Evolutionary conservation across 2,329 filamentous ascomycete genomes (phyloP).

Genomic region (Pestalotiopsis sp.): DNA sequence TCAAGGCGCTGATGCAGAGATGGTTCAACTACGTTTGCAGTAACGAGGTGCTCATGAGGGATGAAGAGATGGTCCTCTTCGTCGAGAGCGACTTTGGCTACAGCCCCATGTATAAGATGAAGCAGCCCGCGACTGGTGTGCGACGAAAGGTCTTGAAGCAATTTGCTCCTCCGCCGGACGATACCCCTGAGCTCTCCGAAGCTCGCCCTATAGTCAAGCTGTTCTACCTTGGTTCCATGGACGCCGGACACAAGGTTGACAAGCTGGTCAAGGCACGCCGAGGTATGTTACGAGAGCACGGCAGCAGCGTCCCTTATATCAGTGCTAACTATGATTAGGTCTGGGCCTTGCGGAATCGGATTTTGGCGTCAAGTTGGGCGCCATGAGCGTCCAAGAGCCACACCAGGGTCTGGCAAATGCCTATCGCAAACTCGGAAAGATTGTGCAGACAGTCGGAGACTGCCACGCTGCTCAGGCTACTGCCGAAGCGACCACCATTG

Average conservation of each 20-base stretch:
- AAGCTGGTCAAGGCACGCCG: constrained; percentile 88
- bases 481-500: constrained; percentile 91
- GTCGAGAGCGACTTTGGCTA: constrained; percentile 99
- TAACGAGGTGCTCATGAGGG: constrained; percentile 89
- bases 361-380: constrained; percentile 85
- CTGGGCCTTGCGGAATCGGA: constrained; percentile 91
- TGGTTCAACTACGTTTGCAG: constrained; percentile 94
- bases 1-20: constrained; percentile 87
- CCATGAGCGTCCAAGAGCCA: constrained; percentile 87
- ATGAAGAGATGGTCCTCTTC: constrained; percentile 97
- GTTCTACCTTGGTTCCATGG: constrained; percentile 95
- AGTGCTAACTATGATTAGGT: constrained; percentile 54
- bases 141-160: constrained; percentile 96
- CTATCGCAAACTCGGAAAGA: constrained; percentile 92
- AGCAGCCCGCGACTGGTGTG: constrained; percentile 95
- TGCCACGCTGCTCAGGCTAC: constrained; percentile 96
- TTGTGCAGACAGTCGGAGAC: constrained; percentile 91
- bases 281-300: constrained; percentile 59
- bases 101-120: constrained; percentile 91
- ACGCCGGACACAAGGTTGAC: constrained; percentile 95
- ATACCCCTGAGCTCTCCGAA: constrained; percentile 91
- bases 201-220: constrained; percentile 90
- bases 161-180: constrained; percentile 95
- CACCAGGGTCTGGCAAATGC: constrained; percentile 87
- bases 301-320: neutral